A percentile compares a stretch with the other conserved stretches of the same genome.
phyloP scores from a whole-genome alignment of 352 stramenopile genomes.

The Phytophthora fragariaefolia region DNA sequence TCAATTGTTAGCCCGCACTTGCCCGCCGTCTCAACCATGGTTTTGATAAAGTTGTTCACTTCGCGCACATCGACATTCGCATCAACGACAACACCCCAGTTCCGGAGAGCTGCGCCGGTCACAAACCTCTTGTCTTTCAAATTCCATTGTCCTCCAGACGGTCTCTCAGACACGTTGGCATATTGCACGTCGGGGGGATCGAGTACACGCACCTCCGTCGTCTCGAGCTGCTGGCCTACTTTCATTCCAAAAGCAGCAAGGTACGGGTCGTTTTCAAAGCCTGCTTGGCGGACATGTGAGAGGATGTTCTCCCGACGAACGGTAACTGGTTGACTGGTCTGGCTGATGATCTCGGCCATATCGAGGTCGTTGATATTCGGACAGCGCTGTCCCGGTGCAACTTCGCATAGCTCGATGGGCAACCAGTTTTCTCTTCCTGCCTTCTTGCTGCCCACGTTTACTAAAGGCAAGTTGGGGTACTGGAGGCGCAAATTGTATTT shows the following conservation, averaged over 20 bases:
- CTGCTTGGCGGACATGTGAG: constrained; percentile 57
- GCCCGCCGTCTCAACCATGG: constrained; percentile 37
- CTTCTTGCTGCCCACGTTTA: constrained; percentile 70
- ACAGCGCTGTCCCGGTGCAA: constrained; percentile 69
- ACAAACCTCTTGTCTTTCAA: constrained; percentile 74
- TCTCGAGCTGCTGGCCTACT: constrained; percentile 56
- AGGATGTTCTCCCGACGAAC: constrained; percentile 56
- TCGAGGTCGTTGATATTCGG: constrained; percentile 79
- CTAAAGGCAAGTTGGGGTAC: constrained; percentile 67
- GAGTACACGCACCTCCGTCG: constrained; percentile 51
- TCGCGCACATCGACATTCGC: constrained; percentile 36
- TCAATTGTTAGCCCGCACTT: constrained; percentile 47
- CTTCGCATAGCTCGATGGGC: constrained; percentile 84
- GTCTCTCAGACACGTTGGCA: constrained; percentile 62
- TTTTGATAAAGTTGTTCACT: constrained; percentile 46
- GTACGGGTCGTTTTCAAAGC: constrained; percentile 76
- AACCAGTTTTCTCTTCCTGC: constrained; percentile 57
- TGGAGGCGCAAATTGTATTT: constrained; percentile 58
- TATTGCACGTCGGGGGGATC: constrained; percentile 69
- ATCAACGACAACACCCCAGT: constrained; percentile 65
- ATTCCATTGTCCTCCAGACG: constrained; percentile 71
- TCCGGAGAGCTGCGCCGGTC: constrained; percentile 40
- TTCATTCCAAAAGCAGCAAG: constrained; percentile 64
- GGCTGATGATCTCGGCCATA: constrained; percentile 80
- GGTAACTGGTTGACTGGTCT: constrained; percentile 52